phyloP scores from a whole-genome alignment of 2,329 filamentous ascomycete genomes.

The Aspergillus sp. region DNA sequence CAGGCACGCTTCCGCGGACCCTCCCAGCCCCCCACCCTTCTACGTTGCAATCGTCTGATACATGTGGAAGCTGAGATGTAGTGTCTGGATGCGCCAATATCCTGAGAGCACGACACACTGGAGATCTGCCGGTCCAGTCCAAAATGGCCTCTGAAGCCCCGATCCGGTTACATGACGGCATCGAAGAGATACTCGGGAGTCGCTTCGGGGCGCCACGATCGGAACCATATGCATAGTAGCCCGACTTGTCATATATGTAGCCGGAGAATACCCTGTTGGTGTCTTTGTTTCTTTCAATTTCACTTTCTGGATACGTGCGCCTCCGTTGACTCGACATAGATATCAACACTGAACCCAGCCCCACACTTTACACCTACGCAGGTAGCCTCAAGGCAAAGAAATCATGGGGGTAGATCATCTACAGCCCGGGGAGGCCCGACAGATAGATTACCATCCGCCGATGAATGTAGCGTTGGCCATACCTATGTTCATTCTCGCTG shows the following conservation, averaged over 20 bases:
- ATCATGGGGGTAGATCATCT: constrained; percentile 37
- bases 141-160: not conserved
- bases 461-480: constrained; percentile 38
- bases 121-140: constrained; percentile 13
- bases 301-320: too few species aligned
- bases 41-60: not conserved
- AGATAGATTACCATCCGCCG: constrained; percentile 25
- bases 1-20: not conserved
- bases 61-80: not conserved
- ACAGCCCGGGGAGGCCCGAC: constrained; percentile 27
- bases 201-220: constrained; percentile 9
- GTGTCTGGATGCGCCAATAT: not conserved
- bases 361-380: not conserved
- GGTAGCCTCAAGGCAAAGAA: constrained; percentile 11
- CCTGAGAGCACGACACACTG: not conserved
- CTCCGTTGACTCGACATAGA: not conserved
- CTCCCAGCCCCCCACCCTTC: not conserved
- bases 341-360: not conserved
- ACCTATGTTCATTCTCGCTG: constrained; percentile 33
- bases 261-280: not conserved
- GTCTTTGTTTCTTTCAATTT: too few species aligned
- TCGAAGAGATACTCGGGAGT: constrained; percentile 1
- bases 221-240: not conserved
- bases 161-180: constrained; percentile 22
- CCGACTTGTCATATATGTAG: constrained; percentile 6